Evolutionary conservation across 345 rosid genomes (phyloP).

Genomic region (Brassica napus): DNA sequence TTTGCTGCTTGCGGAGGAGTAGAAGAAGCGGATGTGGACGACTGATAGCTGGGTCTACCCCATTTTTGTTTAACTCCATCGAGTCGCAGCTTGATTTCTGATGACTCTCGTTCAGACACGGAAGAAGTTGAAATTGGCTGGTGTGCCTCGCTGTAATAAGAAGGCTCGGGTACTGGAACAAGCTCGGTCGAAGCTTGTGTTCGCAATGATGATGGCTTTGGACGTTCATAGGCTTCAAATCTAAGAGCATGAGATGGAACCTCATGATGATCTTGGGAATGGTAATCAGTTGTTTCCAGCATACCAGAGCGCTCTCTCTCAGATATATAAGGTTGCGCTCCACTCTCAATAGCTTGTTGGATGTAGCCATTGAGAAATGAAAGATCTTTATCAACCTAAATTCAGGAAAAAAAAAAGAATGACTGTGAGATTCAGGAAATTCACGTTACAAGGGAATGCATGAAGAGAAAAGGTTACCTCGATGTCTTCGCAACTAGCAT

Average conservation of each 20-base stretch:
- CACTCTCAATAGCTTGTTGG: slow-evolving; percentile 69
- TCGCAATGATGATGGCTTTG: slow-evolving; percentile 57
- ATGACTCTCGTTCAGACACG: slow-evolving; percentile 54
- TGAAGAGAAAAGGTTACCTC: slow-evolving; percentile 53
- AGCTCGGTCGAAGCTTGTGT: slow-evolving; percentile 65
- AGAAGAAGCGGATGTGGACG: slow-evolving; percentile 54
- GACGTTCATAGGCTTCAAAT: slow-evolving; percentile 96
- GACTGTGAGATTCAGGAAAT: slow-evolving; percentile 21
- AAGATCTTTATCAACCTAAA: slow-evolving; percentile 79
- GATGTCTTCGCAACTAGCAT: slow-evolving; percentile 95
- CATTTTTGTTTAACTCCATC: slow-evolving; percentile 97
- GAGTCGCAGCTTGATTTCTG: slow-evolving; percentile 77
- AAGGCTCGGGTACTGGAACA: slow-evolving; percentile 71
- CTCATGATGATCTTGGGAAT: slow-evolving; percentile 65
- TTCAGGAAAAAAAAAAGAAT: slow-evolving; percentile 20
- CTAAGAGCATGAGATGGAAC: slow-evolving; percentile 70
- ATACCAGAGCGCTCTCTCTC: slow-evolving; percentile 76
- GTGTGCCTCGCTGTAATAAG: slow-evolving; percentile 57
- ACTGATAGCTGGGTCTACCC: slow-evolving; percentile 72
- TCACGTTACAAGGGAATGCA: neutral
- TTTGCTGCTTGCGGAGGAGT: slow-evolving; percentile 51
- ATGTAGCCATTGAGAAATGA: slow-evolving; percentile 76
- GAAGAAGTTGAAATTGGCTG: slow-evolving; percentile 48
- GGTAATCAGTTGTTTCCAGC: slow-evolving; percentile 49
- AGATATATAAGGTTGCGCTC: slow-evolving; percentile 80